Evolutionary conservation across 768 basidiomycete species (phyloP).

Genomic region (Inosperma sp.): DNA sequence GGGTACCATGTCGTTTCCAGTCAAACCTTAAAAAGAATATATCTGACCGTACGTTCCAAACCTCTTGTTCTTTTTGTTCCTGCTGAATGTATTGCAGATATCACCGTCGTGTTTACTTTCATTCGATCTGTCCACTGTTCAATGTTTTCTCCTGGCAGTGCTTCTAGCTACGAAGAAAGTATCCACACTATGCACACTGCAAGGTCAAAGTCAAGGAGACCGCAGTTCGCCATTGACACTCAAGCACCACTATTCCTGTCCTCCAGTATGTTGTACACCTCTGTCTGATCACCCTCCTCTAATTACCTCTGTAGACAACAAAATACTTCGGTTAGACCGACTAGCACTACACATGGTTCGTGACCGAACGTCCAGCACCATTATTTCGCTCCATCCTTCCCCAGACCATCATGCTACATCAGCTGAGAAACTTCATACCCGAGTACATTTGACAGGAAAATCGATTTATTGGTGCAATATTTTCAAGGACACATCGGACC

Average conservation of each 20-base stretch:
- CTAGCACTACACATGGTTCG: slow-evolving; percentile 55
- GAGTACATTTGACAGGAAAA: slow-evolving; percentile 35
- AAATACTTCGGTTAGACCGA: slow-evolving; percentile 43
- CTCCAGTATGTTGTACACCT: slow-evolving; percentile 28
- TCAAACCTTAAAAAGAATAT: slow-evolving; percentile 33
- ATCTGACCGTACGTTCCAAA: slow-evolving; percentile 36
- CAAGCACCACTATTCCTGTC: slow-evolving; percentile 43
- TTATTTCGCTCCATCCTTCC: slow-evolving; percentile 42
- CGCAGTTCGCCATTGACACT: slow-evolving; percentile 44
- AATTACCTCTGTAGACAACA: slow-evolving; percentile 22
- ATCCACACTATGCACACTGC: slow-evolving; percentile 6
- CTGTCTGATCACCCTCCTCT: neutral
- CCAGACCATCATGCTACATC: slow-evolving; percentile 31
- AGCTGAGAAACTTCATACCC: slow-evolving; percentile 32
- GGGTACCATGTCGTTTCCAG: slow-evolving; percentile 58
- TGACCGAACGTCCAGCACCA: slow-evolving; percentile 31
- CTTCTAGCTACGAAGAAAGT: slow-evolving; percentile 16
- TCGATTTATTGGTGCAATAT: slow-evolving; percentile 46
- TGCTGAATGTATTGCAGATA: slow-evolving; percentile 33
- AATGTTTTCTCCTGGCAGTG: slow-evolving; percentile 18
- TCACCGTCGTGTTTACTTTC: slow-evolving; percentile 53
- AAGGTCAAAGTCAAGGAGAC: neutral
- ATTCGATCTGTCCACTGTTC: slow-evolving; percentile 38
- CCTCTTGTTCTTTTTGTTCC: neutral
- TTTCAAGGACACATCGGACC: slow-evolving; percentile 38